Evolutionary conservation across 2,329 filamentous ascomycete genomes (phyloP).

Genomic region (Colletotrichum zoysiae): DNA sequence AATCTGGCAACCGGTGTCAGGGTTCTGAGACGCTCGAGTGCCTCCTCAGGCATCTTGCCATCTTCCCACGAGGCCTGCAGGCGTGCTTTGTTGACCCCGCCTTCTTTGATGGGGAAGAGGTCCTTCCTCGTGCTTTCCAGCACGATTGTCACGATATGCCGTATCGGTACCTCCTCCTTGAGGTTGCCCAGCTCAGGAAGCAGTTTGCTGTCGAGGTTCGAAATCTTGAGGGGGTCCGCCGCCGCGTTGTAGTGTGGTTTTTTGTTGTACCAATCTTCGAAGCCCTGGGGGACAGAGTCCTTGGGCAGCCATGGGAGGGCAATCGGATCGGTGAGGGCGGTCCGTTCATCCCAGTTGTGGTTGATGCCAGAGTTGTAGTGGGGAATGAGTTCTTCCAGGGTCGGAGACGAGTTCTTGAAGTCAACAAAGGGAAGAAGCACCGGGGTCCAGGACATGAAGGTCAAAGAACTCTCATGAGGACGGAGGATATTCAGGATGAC

Average conservation of each 20-base stretch:
- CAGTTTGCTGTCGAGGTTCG: constrained; percentile 49
- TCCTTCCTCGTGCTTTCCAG: constrained; percentile 54
- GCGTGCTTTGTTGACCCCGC: constrained; percentile 47
- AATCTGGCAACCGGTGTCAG: constrained; percentile 43
- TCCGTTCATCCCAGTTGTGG: constrained; percentile 47
- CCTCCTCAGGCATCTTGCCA: constrained; percentile 46
- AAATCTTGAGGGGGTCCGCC: constrained; percentile 50
- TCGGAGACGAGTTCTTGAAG: constrained; percentile 47
- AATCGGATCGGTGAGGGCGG: constrained; percentile 46
- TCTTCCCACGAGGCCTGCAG: constrained; percentile 43
- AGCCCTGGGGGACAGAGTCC: constrained; percentile 35
- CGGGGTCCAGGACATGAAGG: constrained; percentile 53
- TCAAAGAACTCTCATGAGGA: constrained; percentile 49
- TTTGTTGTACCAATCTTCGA: constrained; percentile 48
- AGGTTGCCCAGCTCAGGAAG: constrained; percentile 40
- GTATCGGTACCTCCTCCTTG: constrained; percentile 45
- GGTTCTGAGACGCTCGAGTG: constrained; percentile 45
- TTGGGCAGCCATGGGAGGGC: constrained; percentile 47
- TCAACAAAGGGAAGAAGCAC: constrained; percentile 52
- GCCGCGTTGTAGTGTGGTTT: constrained; percentile 48
- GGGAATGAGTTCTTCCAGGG: constrained; percentile 45
- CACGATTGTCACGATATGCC: constrained; percentile 52
- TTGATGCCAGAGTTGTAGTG: constrained; percentile 44
- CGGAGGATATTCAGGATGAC: constrained; percentile 42
- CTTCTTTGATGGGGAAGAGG: constrained; percentile 52